Evolutionary conservation across 2,329 filamentous ascomycete species (phyloP), one percentile per base, ranked within the genome.

Genomic region (Cytospora schulzeri): DNA sequence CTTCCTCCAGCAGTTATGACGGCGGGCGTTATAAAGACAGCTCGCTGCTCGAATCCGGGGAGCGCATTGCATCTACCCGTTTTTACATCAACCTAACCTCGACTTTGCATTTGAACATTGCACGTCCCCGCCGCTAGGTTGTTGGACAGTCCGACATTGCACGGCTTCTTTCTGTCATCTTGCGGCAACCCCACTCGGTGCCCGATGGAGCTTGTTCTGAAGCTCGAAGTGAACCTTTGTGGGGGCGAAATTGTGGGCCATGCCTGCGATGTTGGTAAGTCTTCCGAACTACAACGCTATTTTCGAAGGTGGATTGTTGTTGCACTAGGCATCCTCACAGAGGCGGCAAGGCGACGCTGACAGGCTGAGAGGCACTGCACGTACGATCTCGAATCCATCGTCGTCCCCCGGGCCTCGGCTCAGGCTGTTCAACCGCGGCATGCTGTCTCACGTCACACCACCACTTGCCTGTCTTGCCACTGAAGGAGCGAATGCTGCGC

Each of bases 61-160:
- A 59, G 28, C 57, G 31, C 15, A 22, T 19, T 19, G n/a, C n/a
- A n/a, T 29, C 12, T 28, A 26, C n/a, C 53, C 53, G n/a, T n/a
- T 56, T n/a, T 56, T 28, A 56, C 12, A 5, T 35, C 41, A 26
- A 14, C 3, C 50, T 17, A 19, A 28, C 6, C 29, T 52, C n/a
- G 7, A 14, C 29, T 29, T 51, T n/a, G 3, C 35, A 28, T 22
- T 51, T 41, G 38, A 19, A 41, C 41, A 14, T 28, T 28, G 60
- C 17, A 35, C 48, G 11, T 41, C 60, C 38, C 45, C 41, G 57
- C 24, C 22, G 22, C 15, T 15, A 19, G 28, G 12, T 45, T 38
- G 35, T 24, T 28, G 29, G 5, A 52, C 54, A 31, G 35, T 50
- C 60, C 56, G 31, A 63, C 60, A 58, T n/a, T 52, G 7, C 29